A percentile compares a stretch with the other conserved stretches of the same genome.
Conservation (phyloP, 495 filamentous ascomycete genomes). For the Aspergillus carlsbadensis region DNA sequence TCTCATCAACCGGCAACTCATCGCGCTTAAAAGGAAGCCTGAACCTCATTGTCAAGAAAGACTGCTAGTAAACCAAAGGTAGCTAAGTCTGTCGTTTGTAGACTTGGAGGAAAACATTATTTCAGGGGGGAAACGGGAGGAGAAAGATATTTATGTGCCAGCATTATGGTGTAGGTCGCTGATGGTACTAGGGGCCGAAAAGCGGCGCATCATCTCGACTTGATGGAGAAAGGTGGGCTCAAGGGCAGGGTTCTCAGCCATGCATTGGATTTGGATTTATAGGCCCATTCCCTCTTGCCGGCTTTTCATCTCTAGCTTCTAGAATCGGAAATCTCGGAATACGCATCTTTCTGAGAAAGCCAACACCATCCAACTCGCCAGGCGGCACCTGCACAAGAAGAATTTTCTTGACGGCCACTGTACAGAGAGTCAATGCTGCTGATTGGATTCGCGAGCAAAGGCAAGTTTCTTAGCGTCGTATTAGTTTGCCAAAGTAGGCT, state of each 20-base stretch:
- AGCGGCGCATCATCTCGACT: neutral
- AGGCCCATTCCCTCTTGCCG: neutral
- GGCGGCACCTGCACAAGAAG: constrained; percentile 5
- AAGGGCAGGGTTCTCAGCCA: neutral
- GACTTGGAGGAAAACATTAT: neutral
- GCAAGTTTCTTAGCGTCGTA: neutral
- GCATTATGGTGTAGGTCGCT: neutral
- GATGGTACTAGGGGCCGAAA: constrained; percentile 6
- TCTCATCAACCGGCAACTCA: constrained; percentile 12
- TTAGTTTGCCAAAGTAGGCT: neutral
- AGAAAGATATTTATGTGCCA: neutral
- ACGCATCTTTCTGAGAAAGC: too few species aligned
- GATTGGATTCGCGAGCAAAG: neutral
- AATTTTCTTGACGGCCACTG: neutral
- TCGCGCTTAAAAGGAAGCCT: constrained; percentile 9
- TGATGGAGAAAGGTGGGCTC: neutral
- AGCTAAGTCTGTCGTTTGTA: neutral
- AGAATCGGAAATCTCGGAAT: too few species aligned
- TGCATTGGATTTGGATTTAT: neutral
- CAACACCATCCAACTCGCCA: neutral
- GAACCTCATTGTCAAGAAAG: constrained; percentile 7
- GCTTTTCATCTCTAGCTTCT: too few species aligned
- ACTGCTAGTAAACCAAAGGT: neutral
- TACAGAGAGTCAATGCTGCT: neutral
- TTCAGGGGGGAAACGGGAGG: neutral